A percentile compares a stretch with the other conserved stretches of the same genome.
Evolutionary conservation across 495 filamentous ascomycete species (phyloP).

Genomic region (Gamarada debralockiae): DNA sequence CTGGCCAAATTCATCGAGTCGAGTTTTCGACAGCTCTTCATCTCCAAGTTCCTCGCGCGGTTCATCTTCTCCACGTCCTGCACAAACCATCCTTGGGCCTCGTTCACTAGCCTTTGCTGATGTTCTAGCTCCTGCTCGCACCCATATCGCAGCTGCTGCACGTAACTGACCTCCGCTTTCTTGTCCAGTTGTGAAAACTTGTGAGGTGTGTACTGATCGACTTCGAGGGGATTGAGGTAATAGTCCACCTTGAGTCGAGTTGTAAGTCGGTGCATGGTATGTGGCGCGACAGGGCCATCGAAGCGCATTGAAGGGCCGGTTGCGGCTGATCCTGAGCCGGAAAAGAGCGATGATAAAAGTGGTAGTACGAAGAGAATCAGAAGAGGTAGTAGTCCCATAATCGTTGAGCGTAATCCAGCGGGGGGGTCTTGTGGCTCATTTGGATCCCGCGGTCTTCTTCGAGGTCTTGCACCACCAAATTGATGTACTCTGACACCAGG

Average conservation of each 20-base stretch:
- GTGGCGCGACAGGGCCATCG: conserved; percentile 59
- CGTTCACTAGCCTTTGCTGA: conserved; percentile 63
- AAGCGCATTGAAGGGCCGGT: conserved; percentile 67
- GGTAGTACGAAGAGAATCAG: conserved; percentile 87
- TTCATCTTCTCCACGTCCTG: conserved; percentile 74
- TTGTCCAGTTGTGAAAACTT: conserved; percentile 73
- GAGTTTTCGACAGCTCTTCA: conserved; percentile 30
- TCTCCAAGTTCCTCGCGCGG: conserved; percentile 54
- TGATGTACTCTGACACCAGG: conserved; percentile 82
- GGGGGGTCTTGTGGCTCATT: conserved; percentile 49
- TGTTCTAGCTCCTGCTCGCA: conserved; percentile 68
- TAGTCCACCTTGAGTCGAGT: conserved; percentile 70
- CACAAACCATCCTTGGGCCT: conserved; percentile 87
- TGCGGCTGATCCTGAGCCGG: conserved; percentile 44
- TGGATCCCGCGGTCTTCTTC: conserved; percentile 66
- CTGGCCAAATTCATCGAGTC: conserved; percentile 19
- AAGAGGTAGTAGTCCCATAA: conserved; percentile 73
- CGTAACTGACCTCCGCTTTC: conserved; percentile 67
- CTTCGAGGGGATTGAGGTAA: conserved; percentile 75
- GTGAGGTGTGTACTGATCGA: conserved; percentile 59
- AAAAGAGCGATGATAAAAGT: conserved; percentile 76
- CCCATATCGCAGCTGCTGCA: conserved; percentile 57
- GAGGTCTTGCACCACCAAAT: conserved; percentile 67
- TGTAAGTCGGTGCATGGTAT: conserved; percentile 71
- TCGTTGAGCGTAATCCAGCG: conserved; percentile 46